Conservation (phyloP, 768 basidiomycete species). For the Erythrobasidium yunnanense region DNA sequence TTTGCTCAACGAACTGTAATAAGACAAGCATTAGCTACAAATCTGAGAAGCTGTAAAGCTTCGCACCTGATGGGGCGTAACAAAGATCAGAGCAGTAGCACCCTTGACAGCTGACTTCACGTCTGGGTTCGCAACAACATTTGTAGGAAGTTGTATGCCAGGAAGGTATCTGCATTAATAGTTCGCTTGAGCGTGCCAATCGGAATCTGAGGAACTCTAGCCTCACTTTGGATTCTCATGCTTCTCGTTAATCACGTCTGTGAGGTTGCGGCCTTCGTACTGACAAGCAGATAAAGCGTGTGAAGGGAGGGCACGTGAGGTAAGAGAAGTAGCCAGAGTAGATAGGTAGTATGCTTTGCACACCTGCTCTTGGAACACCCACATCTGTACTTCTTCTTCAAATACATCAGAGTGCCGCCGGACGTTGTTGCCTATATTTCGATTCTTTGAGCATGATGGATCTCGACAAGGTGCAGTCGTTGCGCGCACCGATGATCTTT, state of each 20-base stretch:
- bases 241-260: conserved; percentile 46
- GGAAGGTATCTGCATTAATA: conserved; percentile 40
- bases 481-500: conserved; percentile 39
- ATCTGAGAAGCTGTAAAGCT: not conserved
- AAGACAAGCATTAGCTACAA: not conserved
- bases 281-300: not conserved
- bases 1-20: conserved; percentile 43
- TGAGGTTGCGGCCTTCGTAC: conserved; percentile 39
- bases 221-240: conserved; percentile 46
- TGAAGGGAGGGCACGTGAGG: conserved; percentile 38
- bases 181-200: conserved; percentile 30
- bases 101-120: conserved; percentile 43
- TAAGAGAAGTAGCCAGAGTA: conserved; percentile 38
- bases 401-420: conserved; percentile 41
- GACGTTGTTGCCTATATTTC: conserved; percentile 40
- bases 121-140: conserved; percentile 45
- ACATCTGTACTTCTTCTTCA: conserved; percentile 45
- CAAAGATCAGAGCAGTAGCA: conserved; percentile 46
- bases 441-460: conserved; percentile 3
- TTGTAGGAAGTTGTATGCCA: conserved; percentile 42
- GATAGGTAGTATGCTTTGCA: conserved; percentile 1
- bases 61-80: conserved; percentile 46
- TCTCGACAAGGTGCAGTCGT: not conserved
- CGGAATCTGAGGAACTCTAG: conserved; percentile 39
- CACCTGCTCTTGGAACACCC: conserved; percentile 47